phyloP scores from a whole-genome alignment of 148 eudicot species.

The Suaeda aralocaspica region DNA sequence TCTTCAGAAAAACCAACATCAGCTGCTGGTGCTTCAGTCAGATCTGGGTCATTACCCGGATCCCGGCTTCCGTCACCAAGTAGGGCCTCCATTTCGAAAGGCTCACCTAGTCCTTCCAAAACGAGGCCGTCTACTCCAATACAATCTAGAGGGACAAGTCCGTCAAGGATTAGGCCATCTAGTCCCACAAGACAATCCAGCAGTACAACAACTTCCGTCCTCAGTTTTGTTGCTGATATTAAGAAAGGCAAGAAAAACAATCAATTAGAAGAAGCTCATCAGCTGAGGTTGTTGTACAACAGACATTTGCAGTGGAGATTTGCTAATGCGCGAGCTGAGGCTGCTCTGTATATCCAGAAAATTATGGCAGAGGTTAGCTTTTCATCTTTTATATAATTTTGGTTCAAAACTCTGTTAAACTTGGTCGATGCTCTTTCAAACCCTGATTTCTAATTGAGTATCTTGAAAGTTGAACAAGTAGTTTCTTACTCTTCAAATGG shows the following conservation, averaged over 20 bases:
- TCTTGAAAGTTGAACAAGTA: neutral
- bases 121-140: conserved; percentile 45
- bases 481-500: neutral
- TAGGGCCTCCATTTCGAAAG: conserved; percentile 47
- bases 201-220: conserved; percentile 65
- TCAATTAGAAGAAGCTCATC: conserved; percentile 88
- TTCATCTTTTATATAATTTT: neutral
- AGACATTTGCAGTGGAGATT: conserved; percentile 87
- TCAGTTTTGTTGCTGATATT: conserved; percentile 81
- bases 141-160: conserved; percentile 61
- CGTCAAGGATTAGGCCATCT: conserved; percentile 62
- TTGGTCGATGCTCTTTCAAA: neutral
- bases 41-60: conserved; percentile 50
- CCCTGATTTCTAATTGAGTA: neutral
- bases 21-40: conserved; percentile 32
- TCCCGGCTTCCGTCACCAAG: conserved; percentile 63
- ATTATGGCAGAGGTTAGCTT: conserved; percentile 54
- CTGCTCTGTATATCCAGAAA: conserved; percentile 49
- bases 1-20: conserved; percentile 43
- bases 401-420: neutral
- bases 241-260: conserved; percentile 72
- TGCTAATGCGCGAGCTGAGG: conserved; percentile 73
- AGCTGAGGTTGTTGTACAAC: conserved; percentile 70
- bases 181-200: conserved; percentile 64
- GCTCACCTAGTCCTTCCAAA: conserved; percentile 41